These are phyloP conservation scores for Chytriomyces confervae DNA, from an alignment of 192 early-diverging fungal species.

Conservation along the genomic window DNA sequence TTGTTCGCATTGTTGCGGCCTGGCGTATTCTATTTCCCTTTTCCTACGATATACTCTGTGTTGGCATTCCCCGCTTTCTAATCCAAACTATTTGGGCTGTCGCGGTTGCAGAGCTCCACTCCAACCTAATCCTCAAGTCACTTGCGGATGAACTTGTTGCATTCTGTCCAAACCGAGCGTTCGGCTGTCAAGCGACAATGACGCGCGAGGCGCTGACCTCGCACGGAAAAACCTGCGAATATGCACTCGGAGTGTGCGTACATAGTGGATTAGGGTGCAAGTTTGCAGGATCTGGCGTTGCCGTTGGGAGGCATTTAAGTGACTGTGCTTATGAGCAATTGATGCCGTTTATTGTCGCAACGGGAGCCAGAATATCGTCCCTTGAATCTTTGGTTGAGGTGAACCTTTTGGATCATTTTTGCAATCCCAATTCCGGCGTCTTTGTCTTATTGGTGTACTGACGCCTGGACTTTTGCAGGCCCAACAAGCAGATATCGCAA, in stretches of 20 bases:
- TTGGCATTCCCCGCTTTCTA: too few species aligned
- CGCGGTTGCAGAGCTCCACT: constrained; percentile 54
- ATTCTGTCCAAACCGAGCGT: constrained; percentile 56
- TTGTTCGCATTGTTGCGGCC: too few species aligned
- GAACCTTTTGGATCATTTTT: background rate
- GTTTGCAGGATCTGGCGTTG: constrained; percentile 44
- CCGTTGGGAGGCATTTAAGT: constrained; percentile 47
- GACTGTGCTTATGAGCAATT: constrained; percentile 62
- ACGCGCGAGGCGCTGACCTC: constrained; percentile 55
- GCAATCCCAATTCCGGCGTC: too few species aligned
- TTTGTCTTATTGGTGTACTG: background rate
- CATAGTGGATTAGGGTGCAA: constrained; percentile 56
- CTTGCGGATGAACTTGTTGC: constrained; percentile 61
- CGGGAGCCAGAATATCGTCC: constrained; percentile 32
- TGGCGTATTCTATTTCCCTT: too few species aligned
- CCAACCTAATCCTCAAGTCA: constrained; percentile 60
- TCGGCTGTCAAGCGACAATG: constrained; percentile 57
- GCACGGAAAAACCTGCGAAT: constrained; percentile 58
- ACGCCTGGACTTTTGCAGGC: background rate
- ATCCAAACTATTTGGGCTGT: too few species aligned
- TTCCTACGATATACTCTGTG: too few species aligned
- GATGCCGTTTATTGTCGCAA: constrained; percentile 54
- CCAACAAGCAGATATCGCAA: constrained; percentile 13
- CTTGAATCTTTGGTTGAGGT: constrained; percentile 21
- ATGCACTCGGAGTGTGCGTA: constrained; percentile 49